These are phyloP conservation scores for Penium margaritaceum DNA, from an alignment of 139 green algal genomes.

Conservation along the genomic window DNA sequence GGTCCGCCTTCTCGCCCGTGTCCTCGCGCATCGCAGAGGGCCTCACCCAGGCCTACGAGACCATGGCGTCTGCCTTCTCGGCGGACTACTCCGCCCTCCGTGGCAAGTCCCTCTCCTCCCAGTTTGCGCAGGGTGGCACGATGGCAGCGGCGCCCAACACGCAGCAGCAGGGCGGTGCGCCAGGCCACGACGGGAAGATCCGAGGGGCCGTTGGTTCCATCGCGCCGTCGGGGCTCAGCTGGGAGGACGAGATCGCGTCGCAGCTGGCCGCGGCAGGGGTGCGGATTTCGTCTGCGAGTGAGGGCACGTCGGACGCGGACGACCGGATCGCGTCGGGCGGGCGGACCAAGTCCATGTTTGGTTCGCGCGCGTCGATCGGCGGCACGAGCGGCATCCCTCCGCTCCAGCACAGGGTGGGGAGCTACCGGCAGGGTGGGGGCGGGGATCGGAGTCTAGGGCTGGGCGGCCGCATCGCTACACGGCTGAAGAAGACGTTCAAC, in stretches of 20 bases:
- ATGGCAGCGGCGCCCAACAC: too few relatives aligned
- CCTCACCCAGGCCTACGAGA: too few relatives aligned
- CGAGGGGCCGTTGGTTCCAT: neutral
- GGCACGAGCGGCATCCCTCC: neutral
- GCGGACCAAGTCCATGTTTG: neutral
- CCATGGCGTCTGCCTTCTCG: too few relatives aligned
- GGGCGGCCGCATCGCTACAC: neutral
- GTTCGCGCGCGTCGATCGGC: neutral
- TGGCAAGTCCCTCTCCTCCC: too few relatives aligned
- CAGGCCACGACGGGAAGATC: neutral
- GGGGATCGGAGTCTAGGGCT: neutral
- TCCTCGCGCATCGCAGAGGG: too few relatives aligned
- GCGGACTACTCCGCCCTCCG: too few relatives aligned
- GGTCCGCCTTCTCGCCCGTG: too few relatives aligned
- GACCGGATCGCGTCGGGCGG: neutral
- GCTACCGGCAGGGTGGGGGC: constrained; percentile 7
- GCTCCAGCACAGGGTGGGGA: neutral
- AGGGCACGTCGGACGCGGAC: neutral
- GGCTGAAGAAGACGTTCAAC: constrained; percentile 11
- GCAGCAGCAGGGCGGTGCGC: too few relatives aligned
- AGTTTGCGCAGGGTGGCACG: too few relatives aligned
- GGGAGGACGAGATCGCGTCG: constrained; percentile 7
- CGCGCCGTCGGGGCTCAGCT: constrained; percentile 1
- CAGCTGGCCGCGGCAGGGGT: neutral
- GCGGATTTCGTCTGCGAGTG: neutral